A percentile compares a stretch with the other conserved stretches of the same genome.
Evolutionary conservation across 768 basidiomycete genomes (phyloP).

Genomic region (Mycena indigotica): DNA sequence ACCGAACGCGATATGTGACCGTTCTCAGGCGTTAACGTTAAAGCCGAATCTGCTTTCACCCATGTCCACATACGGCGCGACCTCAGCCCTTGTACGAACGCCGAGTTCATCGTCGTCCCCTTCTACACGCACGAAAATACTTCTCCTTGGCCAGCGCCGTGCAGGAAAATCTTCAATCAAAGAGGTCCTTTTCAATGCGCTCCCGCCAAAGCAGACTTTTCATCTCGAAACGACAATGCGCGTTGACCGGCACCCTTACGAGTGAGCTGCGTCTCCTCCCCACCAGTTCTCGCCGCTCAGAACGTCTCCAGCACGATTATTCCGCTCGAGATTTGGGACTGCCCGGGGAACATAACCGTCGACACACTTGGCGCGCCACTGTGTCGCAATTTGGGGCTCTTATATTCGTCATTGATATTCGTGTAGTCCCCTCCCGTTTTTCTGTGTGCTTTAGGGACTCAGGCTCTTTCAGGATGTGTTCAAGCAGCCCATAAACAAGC

Average conservation of each 20-base stretch:
- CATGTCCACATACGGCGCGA: neutral
- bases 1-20: too few species aligned
- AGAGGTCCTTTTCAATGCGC: constrained; percentile 87
- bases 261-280: constrained; percentile 55
- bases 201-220: constrained; percentile 82
- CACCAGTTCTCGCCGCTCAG: constrained; percentile 3
- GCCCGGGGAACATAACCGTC: constrained; percentile 82
- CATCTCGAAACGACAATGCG: constrained; percentile 88
- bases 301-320: constrained; percentile 73
- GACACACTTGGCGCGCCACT: constrained; percentile 74
- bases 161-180: constrained; percentile 92
- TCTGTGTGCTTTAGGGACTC: too few species aligned
- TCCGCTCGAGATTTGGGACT: constrained; percentile 94
- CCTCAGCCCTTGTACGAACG: neutral
- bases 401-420: constrained; percentile 94
- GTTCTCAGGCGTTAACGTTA: too few species aligned
- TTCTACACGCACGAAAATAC: constrained; percentile 62
- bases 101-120: constrained; percentile 1
- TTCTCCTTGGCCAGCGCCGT: constrained; percentile 75
- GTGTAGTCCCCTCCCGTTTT: constrained; percentile 65
- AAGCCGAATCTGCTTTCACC: neutral
- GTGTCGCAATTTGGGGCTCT: constrained; percentile 82
- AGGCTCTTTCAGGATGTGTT: constrained; percentile 76
- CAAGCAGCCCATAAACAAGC: constrained; percentile 78
- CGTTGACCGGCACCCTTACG: constrained; percentile 70